Percentiles rank a stretch among this genome's conserved stretches.
These are phyloP conservation scores for Thelonectria rubi DNA, from an alignment of 2,329 filamentous ascomycete genomes.

Conservation along the genomic window DNA sequence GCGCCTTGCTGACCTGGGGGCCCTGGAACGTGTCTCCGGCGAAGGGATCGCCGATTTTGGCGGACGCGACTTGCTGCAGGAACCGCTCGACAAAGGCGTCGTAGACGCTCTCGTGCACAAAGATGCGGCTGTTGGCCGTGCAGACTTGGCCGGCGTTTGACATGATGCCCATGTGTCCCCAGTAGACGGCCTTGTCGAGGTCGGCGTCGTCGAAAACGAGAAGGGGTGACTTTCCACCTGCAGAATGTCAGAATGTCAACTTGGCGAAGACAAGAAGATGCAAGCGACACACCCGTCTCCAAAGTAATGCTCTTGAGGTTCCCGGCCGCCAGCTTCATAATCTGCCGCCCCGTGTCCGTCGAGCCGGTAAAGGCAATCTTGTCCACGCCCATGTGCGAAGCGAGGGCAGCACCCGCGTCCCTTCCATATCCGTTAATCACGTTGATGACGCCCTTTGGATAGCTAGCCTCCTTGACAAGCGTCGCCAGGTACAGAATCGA, in stretches of 20 bases:
- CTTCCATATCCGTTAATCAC: slow-evolving; percentile 1
- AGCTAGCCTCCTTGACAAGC: not conserved
- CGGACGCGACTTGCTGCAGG: not conserved
- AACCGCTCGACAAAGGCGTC: not conserved
- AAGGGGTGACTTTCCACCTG: not conserved
- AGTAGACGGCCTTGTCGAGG: not conserved
- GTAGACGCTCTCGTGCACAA: not conserved
- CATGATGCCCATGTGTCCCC: slow-evolving; percentile 1
- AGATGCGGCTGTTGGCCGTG: not conserved
- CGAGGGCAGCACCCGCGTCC: not conserved
- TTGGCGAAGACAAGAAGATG: no score
- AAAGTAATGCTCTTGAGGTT: slow-evolving; percentile 10
- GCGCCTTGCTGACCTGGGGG: not conserved
- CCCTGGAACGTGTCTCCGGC: not conserved
- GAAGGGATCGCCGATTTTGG: not conserved
- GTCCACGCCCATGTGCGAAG: not conserved
- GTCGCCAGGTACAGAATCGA: not conserved
- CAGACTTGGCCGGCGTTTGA: not conserved
- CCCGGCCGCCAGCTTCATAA: not conserved
- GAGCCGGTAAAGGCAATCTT: slow-evolving; percentile 12
- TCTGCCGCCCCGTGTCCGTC: not conserved
- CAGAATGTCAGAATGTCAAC: no score
- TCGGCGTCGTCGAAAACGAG: slow-evolving; percentile 5
- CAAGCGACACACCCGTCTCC: not conserved
- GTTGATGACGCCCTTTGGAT: slow-evolving; percentile 6